These are phyloP conservation scores for Paraconiothyrium sp. DNA, from an alignment of 2,329 filamentous ascomycete species.

Conservation along the genomic window DNA sequence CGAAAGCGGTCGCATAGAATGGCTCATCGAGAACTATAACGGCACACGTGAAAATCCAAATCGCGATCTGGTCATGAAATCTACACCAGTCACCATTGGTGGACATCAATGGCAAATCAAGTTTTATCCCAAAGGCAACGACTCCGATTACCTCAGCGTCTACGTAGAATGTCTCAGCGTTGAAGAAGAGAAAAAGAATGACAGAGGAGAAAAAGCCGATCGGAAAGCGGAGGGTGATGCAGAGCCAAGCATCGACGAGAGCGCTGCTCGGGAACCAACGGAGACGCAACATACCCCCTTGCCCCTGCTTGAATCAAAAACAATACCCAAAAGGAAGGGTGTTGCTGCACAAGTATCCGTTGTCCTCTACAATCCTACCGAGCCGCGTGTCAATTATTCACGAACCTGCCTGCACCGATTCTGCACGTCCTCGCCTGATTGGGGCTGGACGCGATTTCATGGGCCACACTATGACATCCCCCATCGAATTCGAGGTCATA, in stretches of 20 bases:
- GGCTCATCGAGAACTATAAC: constrained; percentile 67
- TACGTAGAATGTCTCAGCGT: constrained; percentile 70
- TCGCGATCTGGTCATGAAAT: constrained; percentile 66
- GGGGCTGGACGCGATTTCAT: constrained; percentile 71
- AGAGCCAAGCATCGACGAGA: constrained; percentile 18
- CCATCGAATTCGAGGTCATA: constrained; percentile 64
- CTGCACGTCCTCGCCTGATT: constrained; percentile 66
- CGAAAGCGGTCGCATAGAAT: constrained; percentile 66
- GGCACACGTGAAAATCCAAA: constrained; percentile 70
- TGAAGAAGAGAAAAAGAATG: constrained; percentile 19
- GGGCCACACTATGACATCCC: constrained; percentile 68
- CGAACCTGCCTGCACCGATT: constrained; percentile 68
- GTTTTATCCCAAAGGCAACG: constrained; percentile 70
- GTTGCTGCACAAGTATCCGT: constrained; percentile 69
- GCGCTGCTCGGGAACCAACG: constrained; percentile 8
- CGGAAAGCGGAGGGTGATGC: constrained; percentile 17
- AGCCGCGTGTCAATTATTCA: constrained; percentile 67
- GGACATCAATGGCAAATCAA: constrained; percentile 73
- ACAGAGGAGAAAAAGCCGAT: constrained; percentile 12
- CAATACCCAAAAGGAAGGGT: constrained; percentile 52
- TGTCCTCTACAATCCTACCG: constrained; percentile 70
- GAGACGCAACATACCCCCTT: constrained; percentile 47
- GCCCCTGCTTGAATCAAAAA: constrained; percentile 45
- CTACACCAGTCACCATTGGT: constrained; percentile 64
- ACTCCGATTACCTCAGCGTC: constrained; percentile 66